Percentiles rank a stretch among this genome's conserved stretches.
Evolutionary conservation across 768 basidiomycete species (phyloP).

Genomic region (Lactarius akahatsu): DNA sequence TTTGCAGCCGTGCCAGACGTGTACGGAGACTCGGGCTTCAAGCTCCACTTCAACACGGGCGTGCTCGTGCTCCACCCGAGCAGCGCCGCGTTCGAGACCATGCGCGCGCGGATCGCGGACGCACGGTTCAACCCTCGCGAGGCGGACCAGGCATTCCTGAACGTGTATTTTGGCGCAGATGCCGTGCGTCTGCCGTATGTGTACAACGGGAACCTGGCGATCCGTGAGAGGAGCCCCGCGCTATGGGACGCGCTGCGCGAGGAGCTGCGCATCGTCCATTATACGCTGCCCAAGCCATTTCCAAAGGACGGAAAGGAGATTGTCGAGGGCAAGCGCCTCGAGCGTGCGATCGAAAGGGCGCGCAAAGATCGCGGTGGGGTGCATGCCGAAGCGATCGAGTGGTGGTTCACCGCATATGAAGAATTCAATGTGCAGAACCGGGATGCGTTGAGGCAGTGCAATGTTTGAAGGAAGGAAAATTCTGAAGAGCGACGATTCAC

Average conservation of each 20-base stretch:
- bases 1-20: slow-evolving; percentile 47
- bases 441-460: slow-evolving; percentile 8
- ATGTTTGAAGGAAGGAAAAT: background rate
- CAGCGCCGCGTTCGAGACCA: slow-evolving; percentile 32
- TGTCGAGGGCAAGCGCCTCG: slow-evolving; percentile 28
- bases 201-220: slow-evolving; percentile 42
- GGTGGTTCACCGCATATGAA: slow-evolving; percentile 32
- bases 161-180: slow-evolving; percentile 39
- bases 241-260: slow-evolving; percentile 37
- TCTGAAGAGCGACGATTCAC: background rate
- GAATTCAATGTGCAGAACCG: slow-evolving; percentile 29
- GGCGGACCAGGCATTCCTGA: slow-evolving; percentile 47
- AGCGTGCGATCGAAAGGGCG: slow-evolving; percentile 29
- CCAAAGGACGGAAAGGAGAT: slow-evolving; percentile 31
- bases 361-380: slow-evolving; percentile 19
- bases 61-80: slow-evolving; percentile 39
- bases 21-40: slow-evolving; percentile 38
- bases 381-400: slow-evolving; percentile 31
- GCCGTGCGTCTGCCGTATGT: slow-evolving; percentile 38
- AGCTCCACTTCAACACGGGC: slow-evolving; percentile 41
- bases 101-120: slow-evolving; percentile 41
- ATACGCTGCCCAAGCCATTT: slow-evolving; percentile 36
- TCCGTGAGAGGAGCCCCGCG: slow-evolving; percentile 35
- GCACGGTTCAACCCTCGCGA: slow-evolving; percentile 41
- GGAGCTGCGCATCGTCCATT: slow-evolving; percentile 39